Percentiles rank a stretch among this genome's conserved stretches.
Evolutionary conservation across 2,329 filamentous ascomycete species (phyloP).

Genomic region (Stemphylium vesicarium): DNA sequence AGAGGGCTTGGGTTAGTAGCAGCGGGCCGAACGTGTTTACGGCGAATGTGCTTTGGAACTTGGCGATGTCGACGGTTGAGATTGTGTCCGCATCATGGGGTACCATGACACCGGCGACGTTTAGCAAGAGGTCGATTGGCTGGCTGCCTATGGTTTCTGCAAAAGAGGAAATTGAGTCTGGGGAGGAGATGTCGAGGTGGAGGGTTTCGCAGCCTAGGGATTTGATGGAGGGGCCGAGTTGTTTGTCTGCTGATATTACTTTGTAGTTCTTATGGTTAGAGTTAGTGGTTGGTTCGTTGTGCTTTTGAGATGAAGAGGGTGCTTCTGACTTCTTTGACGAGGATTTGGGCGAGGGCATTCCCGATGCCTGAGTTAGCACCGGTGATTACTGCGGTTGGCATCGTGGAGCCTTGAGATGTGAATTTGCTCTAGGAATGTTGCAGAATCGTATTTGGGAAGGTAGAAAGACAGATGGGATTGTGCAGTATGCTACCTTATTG

Average conservation of each 20-base stretch:
- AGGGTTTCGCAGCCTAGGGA: constrained; percentile 39
- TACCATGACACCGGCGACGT: constrained; percentile 47
- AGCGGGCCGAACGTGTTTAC: constrained; percentile 56
- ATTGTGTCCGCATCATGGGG: constrained; percentile 42
- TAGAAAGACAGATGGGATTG: too few species aligned
- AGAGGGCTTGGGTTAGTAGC: constrained; percentile 53
- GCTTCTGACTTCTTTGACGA: constrained; percentile 35
- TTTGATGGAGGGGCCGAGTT: constrained; percentile 40
- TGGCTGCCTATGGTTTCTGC: constrained; percentile 36
- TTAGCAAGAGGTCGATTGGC: constrained; percentile 48
- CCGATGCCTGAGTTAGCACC: constrained; percentile 53
- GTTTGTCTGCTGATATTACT: constrained; percentile 40
- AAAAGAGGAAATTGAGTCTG: constrained; percentile 45
- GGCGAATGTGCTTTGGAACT: constrained; percentile 49
- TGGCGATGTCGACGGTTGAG: constrained; percentile 34
- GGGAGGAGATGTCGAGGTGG: constrained; percentile 45
- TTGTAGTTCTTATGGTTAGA: constrained; percentile 33
- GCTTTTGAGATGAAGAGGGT: background rate
- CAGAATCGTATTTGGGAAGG: too few species aligned
- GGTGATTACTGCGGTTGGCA: constrained; percentile 51
- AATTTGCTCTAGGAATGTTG: too few species aligned
- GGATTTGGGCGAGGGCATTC: constrained; percentile 43
- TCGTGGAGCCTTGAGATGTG: constrained; percentile 6
- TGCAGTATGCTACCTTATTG: background rate
- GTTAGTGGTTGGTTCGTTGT: background rate